Evolutionary conservation across 2,329 filamentous ascomycete genomes (phyloP), one percentile per base, ranked within the genome.

Genomic region (Lecanicillium sp.): DNA sequence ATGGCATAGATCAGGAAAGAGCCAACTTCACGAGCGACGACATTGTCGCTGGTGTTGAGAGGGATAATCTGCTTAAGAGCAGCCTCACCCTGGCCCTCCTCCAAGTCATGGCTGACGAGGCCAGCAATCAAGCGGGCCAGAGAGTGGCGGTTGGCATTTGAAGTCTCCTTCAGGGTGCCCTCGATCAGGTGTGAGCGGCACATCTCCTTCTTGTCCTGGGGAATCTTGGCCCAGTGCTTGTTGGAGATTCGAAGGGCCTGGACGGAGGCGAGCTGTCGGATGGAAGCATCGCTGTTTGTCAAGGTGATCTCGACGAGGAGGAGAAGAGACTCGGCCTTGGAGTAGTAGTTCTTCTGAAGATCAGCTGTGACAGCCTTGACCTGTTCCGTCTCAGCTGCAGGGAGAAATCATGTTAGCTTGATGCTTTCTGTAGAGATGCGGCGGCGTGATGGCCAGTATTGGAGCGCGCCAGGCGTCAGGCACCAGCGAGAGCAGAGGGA

Each of bases 1-100:
- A 96, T 80, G 45, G 87, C 90, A 67, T 82, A 96, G 49, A 97
- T 81, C 51, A 97, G 88, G 67, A 92, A 97, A 47, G 90, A 83
- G 48, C 85, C 88, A 29, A 96, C 86, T 59, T 94, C 88, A 49
- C 92, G 83, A 60, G 94, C 86, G 44, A 79, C 72, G 37, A 86
- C 81, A 45, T 81, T 81, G 44, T 74, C 67, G 58, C 80, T 89
- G 50, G 77, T 84, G 50, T 85, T 82, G 45, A 92, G 85, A 57
- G 84, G 83, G 45, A 87, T 75, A 38, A 97, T 76, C 50, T 84
- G 76, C 48, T 80, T 78, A 37, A 94, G 79, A 43, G 97, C 77
- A 42, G 94, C 84, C 62, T 94, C 80, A 47, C 84, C 87, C 59
- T 94, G 81, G 47, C 87, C 79, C 8, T 58, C 50, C 50, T 64